Evolutionary conservation across 495 filamentous ascomycete species (phyloP).

Genomic region (Monascus purpureus): DNA sequence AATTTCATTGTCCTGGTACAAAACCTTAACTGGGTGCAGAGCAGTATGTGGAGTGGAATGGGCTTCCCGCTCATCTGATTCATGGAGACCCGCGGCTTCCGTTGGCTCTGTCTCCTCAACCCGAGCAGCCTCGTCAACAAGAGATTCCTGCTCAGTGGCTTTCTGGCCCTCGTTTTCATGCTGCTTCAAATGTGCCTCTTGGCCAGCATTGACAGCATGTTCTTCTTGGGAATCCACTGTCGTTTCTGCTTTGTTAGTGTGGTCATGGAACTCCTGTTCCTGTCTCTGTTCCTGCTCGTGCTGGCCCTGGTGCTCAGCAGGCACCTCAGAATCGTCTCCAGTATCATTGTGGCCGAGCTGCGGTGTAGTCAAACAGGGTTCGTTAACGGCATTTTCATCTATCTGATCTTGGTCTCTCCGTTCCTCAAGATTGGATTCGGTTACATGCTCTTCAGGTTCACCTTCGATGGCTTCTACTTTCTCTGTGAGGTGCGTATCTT

Average conservation of each 20-base stretch:
- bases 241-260: constrained; percentile 13
- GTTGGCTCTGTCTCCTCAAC: constrained; percentile 3
- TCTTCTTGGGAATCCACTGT: constrained; percentile 1
- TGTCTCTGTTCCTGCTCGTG: constrained; percentile 1
- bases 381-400: neutral
- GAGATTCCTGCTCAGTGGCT: constrained; percentile 1
- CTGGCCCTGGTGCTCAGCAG: constrained; percentile 1
- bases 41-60: constrained; percentile 6
- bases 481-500: constrained; percentile 5
- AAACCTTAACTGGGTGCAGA: constrained; percentile 41
- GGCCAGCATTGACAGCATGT: constrained; percentile 1
- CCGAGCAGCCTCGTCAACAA: constrained; percentile 1
- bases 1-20: constrained; percentile 55
- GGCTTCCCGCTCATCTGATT: constrained; percentile 1
- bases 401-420: constrained; percentile 1
- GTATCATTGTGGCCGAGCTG: constrained; percentile 8
- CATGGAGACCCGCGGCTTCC: constrained; percentile 4
- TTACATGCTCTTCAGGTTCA: constrained; percentile 1
- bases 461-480: constrained; percentile 5
- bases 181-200: constrained; percentile 1
- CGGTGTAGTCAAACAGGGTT: constrained; percentile 4
- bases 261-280: constrained; percentile 8
- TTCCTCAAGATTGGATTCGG: constrained; percentile 3
- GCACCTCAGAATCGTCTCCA: constrained; percentile 1
- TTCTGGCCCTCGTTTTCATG: constrained; percentile 4